A percentile compares a stretch with the other conserved stretches of the same genome.
Conservation (phyloP, 108 stramenopile genomes). For the Pseudonitzschia delicatissima region DNA sequence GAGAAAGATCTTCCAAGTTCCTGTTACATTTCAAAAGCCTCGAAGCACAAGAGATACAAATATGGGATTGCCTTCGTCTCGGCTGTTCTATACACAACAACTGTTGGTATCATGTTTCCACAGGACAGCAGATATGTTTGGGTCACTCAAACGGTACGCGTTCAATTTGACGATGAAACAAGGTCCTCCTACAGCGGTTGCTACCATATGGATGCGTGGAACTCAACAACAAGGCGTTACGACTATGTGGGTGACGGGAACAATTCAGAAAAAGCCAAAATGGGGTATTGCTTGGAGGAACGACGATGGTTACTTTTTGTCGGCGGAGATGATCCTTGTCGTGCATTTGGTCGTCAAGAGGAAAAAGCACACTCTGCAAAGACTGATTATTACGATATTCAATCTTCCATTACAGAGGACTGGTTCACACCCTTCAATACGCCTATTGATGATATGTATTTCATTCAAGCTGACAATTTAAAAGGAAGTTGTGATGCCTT, state of each 20-base stretch:
- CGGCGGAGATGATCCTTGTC: not conserved
- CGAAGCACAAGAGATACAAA: not conserved
- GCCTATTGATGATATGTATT: not conserved
- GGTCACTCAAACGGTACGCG: not conserved
- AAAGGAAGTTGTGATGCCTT: not conserved
- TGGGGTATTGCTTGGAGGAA: not conserved
- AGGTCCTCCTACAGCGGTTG: not conserved
- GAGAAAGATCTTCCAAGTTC: not conserved
- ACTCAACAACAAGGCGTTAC: not conserved
- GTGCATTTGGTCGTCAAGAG: not conserved
- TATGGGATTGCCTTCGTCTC: not conserved
- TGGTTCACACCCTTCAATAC: not conserved
- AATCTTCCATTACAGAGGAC: not conserved
- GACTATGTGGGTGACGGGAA: not conserved
- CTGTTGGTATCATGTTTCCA: not conserved
- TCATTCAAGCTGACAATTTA: not conserved
- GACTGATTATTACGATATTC: not conserved
- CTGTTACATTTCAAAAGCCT: not conserved
- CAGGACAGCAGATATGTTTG: not conserved
- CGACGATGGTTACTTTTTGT: not conserved
- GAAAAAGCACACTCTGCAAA: not conserved
- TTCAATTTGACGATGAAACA: not conserved
- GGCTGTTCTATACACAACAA: not conserved
- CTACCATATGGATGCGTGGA: not conserved
- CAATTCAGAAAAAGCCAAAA: not conserved